Evolutionary conservation across 2,329 filamentous ascomycete genomes (phyloP).

Genomic region (Calonectria hongkongensis): DNA sequence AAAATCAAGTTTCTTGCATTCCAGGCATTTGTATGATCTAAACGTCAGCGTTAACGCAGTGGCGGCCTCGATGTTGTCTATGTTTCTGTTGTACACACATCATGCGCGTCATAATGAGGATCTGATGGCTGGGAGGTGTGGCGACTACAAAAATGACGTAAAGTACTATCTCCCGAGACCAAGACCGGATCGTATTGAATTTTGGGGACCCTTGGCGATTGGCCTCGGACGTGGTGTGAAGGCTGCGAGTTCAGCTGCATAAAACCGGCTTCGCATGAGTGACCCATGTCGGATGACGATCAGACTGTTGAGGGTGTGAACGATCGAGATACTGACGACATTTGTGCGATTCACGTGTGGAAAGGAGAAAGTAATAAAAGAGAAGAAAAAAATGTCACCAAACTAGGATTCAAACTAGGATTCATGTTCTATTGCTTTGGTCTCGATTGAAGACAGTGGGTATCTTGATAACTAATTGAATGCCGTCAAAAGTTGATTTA

Average conservation of each 20-base stretch:
- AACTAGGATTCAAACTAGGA: neutral
- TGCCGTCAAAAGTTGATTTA: constrained; percentile 74
- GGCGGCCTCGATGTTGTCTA: constrained; percentile 46
- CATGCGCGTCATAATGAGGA: constrained; percentile 54
- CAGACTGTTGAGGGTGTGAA: constrained; percentile 24
- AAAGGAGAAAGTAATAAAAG: neutral
- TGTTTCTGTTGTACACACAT: constrained; percentile 44
- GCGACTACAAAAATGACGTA: constrained; percentile 53
- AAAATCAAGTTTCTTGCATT: constrained; percentile 54
- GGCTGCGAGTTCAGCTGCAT: constrained; percentile 6
- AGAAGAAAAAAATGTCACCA: neutral
- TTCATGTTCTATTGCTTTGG: constrained; percentile 33
- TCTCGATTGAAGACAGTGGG: constrained; percentile 71
- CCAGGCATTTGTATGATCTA: constrained; percentile 24
- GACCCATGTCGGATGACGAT: constrained; percentile 18
- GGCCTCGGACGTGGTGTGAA: constrained; percentile 9
- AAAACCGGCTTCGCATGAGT: constrained; percentile 40
- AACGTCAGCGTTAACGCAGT: constrained; percentile 53
- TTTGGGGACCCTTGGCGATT: constrained; percentile 15
- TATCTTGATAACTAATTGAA: constrained; percentile 75
- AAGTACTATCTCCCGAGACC: constrained; percentile 3
- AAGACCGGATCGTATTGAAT: neutral
- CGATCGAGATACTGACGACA: constrained; percentile 24
- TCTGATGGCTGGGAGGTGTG: constrained; percentile 48
- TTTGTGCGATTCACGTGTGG: constrained; percentile 25